These are phyloP conservation scores for Funneliformis geosporum DNA, from an alignment of 192 early-diverging fungal genomes.

Conservation along the genomic window DNA sequence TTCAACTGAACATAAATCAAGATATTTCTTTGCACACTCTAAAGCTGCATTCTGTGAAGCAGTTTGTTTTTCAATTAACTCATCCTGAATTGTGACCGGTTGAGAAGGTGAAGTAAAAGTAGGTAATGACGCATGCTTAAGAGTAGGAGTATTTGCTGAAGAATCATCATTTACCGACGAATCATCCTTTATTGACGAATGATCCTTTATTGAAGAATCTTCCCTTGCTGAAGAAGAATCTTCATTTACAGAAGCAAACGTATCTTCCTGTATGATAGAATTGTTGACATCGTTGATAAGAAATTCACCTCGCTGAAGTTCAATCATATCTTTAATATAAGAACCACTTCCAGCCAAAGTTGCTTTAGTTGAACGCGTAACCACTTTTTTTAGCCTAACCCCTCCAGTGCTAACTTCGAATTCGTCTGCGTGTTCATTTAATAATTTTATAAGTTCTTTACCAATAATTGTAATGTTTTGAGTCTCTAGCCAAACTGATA, in stretches of 20 bases:
- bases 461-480: neutral
- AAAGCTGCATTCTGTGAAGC: neutral
- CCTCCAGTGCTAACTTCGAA: neutral
- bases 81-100: neutral
- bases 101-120: neutral
- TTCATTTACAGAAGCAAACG: too few species aligned
- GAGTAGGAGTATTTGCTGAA: neutral
- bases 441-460: neutral
- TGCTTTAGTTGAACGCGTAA: neutral
- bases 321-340: neutral
- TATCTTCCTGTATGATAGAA: neutral
- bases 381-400: neutral
- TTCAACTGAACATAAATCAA: neutral
- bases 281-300: neutral
- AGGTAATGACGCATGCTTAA: neutral
- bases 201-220: too few species aligned
- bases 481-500: slow-evolving; percentile 1
- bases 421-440: neutral
- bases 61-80: neutral
- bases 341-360: neutral
- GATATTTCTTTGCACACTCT: neutral
- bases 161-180: neutral
- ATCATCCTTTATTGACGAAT: too few species aligned
- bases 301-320: neutral
- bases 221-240: too few species aligned